A percentile compares a stretch with the other conserved stretches of the same genome.
These are phyloP conservation scores for Hura crepitans DNA, from an alignment of 441 rosid genomes.

Conservation along the genomic window DNA sequence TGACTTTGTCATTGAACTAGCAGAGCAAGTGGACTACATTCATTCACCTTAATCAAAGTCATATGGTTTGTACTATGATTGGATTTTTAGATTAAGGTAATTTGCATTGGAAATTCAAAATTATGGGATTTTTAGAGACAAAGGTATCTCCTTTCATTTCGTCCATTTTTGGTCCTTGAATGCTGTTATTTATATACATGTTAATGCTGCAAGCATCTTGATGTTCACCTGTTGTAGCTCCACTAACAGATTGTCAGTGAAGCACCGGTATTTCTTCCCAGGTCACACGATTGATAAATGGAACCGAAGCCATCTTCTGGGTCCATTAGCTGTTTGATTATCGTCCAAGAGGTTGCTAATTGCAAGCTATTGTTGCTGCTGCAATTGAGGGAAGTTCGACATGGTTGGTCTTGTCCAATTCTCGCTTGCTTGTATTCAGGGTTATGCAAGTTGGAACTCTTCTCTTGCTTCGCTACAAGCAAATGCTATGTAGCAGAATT, in stretches of 20 bases:
- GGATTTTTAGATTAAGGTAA: not conserved
- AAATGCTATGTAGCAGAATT: constrained; percentile 24
- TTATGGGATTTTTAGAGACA: not conserved
- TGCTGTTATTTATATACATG: constrained; percentile 65
- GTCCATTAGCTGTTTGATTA: constrained; percentile 15
- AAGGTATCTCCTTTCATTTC: not conserved
- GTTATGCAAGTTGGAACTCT: not conserved
- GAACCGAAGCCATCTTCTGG: constrained; percentile 24
- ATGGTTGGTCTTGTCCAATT: not conserved
- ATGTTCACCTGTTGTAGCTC: constrained; percentile 28
- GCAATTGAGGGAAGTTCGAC: not conserved
- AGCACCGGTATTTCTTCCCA: constrained; percentile 62
- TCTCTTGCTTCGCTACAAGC: constrained; percentile 28
- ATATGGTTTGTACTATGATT: not conserved
- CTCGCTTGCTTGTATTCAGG: constrained; percentile 28
- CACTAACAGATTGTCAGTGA: constrained; percentile 41
- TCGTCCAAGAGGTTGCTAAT: not conserved
- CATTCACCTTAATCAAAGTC: not conserved
- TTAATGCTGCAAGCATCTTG: constrained; percentile 55
- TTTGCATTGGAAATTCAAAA: not conserved
- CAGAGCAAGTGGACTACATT: not conserved
- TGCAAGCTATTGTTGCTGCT: not conserved
- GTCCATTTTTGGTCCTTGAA: constrained; percentile 41
- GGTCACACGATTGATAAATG: constrained; percentile 32
- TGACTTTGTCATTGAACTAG: not conserved